phyloP scores from a whole-genome alignment of 75 land plant genomes.

The Sequoiadendron giganteum region DNA sequence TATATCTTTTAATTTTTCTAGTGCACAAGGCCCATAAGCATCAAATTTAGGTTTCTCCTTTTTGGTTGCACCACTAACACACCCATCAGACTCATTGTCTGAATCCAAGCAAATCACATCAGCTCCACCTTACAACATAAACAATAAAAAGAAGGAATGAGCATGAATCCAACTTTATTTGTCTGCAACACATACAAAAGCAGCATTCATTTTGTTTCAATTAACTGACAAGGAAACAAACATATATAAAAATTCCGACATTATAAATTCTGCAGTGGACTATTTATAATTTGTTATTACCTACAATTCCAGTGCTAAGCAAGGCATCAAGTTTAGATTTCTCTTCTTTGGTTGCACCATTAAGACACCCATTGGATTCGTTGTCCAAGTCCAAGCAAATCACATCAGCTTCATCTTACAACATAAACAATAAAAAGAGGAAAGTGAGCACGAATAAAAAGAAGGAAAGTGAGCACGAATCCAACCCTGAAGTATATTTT shows the following conservation, averaged over 20 bases:
- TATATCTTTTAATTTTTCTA: background rate
- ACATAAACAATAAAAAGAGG: background rate
- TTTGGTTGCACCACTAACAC: background rate
- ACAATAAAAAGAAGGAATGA: background rate
- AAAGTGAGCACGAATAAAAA: too few relatives aligned
- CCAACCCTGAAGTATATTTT: background rate
- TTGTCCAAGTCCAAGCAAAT: conserved; percentile 69
- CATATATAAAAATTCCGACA: background rate
- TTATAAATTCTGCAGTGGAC: background rate
- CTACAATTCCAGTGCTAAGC: background rate
- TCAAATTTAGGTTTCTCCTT: conserved; percentile 9
- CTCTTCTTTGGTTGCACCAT: conserved; percentile 6
- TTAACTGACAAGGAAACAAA: background rate
- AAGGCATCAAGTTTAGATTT: conserved; percentile 2
- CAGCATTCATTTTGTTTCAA: background rate
- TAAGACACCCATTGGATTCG: conserved; percentile 38
- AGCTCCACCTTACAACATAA: conserved; percentile 25
- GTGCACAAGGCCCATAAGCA: background rate
- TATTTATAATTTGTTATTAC: background rate
- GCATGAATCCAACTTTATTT: background rate
- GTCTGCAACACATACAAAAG: background rate
- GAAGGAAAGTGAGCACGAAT: background rate
- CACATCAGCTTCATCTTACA: conserved; percentile 34
- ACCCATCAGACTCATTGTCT: conserved; percentile 56
- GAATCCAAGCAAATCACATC: conserved; percentile 66